phyloP scores from a whole-genome alignment of 2,329 filamentous ascomycete species.

The Hypoxylon sp. region DNA sequence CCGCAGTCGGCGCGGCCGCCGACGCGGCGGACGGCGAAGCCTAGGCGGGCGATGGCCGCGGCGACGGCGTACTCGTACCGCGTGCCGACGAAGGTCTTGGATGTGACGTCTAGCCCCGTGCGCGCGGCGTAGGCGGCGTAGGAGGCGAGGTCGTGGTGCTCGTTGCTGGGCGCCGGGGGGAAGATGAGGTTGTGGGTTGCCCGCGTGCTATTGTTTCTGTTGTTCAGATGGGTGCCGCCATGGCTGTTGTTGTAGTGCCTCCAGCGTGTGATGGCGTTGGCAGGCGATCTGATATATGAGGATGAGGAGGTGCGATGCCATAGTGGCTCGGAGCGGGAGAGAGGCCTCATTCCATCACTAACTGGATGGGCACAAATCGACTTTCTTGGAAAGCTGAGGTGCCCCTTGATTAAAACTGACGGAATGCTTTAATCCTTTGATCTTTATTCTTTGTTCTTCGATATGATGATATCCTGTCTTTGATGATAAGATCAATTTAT shows the following conservation, averaged over 20 bases:
- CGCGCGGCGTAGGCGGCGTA: constrained; percentile 74
- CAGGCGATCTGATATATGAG: constrained; percentile 2
- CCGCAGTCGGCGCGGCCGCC: constrained; percentile 76
- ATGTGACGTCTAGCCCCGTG: constrained; percentile 64
- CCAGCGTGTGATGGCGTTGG: not conserved
- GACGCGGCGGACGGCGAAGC: constrained; percentile 73
- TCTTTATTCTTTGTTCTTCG: not conserved
- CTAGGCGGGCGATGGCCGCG: constrained; percentile 66
- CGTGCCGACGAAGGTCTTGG: constrained; percentile 76
- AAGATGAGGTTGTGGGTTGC: constrained; percentile 53
- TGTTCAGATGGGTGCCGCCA: constrained; percentile 7
- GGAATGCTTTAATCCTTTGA: no score
- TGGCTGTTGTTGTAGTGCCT: not conserved
- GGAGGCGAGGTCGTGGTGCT: constrained; percentile 72
- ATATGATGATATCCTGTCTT: no score
- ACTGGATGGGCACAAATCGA: not conserved
- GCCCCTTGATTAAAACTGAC: not conserved
- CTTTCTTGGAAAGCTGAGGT: not conserved
- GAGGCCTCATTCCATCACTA: constrained; percentile 40
- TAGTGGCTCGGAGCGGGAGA: constrained; percentile 8
- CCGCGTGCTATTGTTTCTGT: constrained; percentile 15
- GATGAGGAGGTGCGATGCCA: constrained; percentile 26
- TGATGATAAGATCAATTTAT: no score
- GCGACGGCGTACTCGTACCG: constrained; percentile 80
- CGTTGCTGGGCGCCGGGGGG: constrained; percentile 58